A percentile compares a stretch with the other conserved stretches of the same genome.
These are phyloP conservation scores for Curvularia spicifera DNA, from an alignment of 2,329 filamentous ascomycete species.

Conservation along the genomic window DNA sequence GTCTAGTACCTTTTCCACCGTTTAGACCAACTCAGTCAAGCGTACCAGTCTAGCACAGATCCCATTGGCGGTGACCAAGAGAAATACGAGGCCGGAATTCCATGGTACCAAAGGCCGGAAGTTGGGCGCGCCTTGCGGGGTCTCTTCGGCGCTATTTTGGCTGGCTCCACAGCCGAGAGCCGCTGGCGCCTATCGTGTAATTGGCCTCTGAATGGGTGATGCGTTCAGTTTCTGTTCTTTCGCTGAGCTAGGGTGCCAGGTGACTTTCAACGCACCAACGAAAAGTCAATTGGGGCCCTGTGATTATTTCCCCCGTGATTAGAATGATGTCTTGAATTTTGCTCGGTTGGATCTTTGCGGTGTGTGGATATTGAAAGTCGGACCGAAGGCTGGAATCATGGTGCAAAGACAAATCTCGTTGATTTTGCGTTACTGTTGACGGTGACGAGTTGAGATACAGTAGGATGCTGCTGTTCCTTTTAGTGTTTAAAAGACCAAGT, in stretches of 20 bases:
- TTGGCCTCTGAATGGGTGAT: background rate
- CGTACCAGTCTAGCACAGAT: background rate
- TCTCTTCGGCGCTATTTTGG: constrained; percentile 8
- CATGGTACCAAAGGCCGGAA: constrained; percentile 4
- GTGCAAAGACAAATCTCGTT: background rate
- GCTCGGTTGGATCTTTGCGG: background rate
- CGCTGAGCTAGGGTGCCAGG: background rate
- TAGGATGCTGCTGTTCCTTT: background rate
- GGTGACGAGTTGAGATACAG: background rate
- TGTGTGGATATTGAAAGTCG: constrained; percentile 1
- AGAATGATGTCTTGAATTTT: background rate
- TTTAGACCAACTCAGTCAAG: background rate
- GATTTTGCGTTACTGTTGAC: background rate
- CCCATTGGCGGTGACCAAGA: background rate
- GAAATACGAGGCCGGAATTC: constrained; percentile 13
- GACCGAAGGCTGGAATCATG: background rate
- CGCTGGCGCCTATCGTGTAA: background rate
- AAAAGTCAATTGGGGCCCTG: background rate
- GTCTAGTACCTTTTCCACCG: background rate
- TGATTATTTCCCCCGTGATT: background rate
- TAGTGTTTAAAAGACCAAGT: background rate
- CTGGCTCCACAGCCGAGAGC: constrained; percentile 19
- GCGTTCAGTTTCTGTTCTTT: background rate
- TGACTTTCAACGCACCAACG: background rate
- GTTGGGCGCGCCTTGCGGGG: constrained; percentile 4